Conservation (phyloP, 305 asterid species). For the Fraxinus albicans region DNA sequence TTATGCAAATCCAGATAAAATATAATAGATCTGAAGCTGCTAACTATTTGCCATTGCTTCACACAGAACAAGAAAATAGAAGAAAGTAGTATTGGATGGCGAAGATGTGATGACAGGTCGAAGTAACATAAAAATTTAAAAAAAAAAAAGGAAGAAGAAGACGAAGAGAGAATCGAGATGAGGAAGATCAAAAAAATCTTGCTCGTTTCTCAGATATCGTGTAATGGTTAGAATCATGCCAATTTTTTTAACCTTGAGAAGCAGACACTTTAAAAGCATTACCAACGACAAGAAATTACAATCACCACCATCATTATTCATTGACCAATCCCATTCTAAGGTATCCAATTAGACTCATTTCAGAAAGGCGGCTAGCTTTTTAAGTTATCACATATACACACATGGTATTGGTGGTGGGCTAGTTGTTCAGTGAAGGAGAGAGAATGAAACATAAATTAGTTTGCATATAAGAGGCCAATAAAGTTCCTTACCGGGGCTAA, state of each 20-base stretch:
- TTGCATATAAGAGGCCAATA: background rate
- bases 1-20: background rate
- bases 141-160: too few relatives aligned
- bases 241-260: background rate
- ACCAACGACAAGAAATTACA: background rate
- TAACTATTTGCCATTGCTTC: background rate
- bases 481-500: conserved; percentile 77
- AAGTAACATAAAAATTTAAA: background rate
- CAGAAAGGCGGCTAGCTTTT: background rate
- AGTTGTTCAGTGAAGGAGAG: background rate
- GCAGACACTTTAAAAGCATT: background rate
- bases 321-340: background rate
- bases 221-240: background rate
- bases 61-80: background rate
- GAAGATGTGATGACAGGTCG: background rate
- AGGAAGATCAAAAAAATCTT: background rate
- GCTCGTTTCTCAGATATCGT: background rate
- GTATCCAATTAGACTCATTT: background rate
- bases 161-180: background rate
- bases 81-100: background rate
- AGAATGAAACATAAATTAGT: background rate
- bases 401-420: background rate
- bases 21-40: background rate
- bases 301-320: background rate
- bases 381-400: background rate